Evolutionary conservation across 2,329 filamentous ascomycete species (phyloP), one percentile per base, ranked within the genome.

Genomic region (Fusarium tuaranense): DNA sequence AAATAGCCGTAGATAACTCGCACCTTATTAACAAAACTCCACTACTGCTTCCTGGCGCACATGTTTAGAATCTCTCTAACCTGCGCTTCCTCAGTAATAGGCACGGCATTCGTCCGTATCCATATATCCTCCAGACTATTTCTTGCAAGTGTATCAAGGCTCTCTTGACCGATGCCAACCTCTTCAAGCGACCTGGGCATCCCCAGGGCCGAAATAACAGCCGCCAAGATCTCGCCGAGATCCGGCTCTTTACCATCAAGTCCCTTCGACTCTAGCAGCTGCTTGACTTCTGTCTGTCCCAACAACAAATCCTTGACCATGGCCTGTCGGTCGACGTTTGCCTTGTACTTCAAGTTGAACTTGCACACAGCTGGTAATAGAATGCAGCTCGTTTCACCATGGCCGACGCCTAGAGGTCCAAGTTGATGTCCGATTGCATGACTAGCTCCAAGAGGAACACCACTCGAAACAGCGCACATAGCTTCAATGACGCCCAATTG

Each of bases 351-450:
- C 1, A 82, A 81, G 67, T 91, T 92, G 76, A 84, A 91, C 76
- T 87, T 88, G 76, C 88, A 88, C 7, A 92, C 39, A 87, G 82
- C 65, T 89, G 82, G 55, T 88, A 86, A 76, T 86, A 92, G 32
- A 22, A 74, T 73, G 12, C 72, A 73, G 12, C 72, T 73, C 0
- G 89, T 92, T 79, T 90, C 89, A 13, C 90, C 90, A 76, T 92
- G 89, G 0, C 87, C 86, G 3, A 91, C 89, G 0, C 89, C 89
- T 4, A 89, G 78, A 0, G 89, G 88, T 0, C 87, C 87, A 0
- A 89, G 82, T 76, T 87, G 87, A 75, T 89, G 87, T 5, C 87
- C 87, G 68, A 89, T 88, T 0, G 86, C 87, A 73, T 89, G 87
- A 71, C 86, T 87, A 5, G 84, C 86, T 1, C 86, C 87, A 38